phyloP scores from a whole-genome alignment of 2,329 filamentous ascomycete genomes.

The Ceratocystiopsis sp. region DNA sequence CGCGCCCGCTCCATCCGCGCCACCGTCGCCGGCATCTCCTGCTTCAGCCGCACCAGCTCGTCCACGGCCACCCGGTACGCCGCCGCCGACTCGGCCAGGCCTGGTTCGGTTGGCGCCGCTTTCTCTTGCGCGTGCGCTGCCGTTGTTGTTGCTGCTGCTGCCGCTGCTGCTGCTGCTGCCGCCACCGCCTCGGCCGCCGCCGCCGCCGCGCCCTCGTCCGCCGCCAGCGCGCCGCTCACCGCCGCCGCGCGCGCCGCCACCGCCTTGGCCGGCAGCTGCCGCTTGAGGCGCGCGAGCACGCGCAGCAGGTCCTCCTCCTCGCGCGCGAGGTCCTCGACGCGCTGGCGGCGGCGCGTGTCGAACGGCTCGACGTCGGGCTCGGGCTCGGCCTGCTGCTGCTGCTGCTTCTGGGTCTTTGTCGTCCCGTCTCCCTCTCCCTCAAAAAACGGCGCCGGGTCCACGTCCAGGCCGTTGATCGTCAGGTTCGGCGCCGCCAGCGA shows the following conservation, averaged over 20 bases:
- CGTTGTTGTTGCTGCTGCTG: conserved; percentile 21
- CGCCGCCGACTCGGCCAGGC: no score
- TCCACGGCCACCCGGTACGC: conserved; percentile 31
- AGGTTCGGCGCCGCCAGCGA: conserved; percentile 40
- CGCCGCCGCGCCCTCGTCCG: conserved; percentile 26
- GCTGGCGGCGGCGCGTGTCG: conserved; percentile 39
- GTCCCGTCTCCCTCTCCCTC: conserved; percentile 1
- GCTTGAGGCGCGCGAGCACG: conserved; percentile 44
- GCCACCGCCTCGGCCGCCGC: conserved; percentile 13
- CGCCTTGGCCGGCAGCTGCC: conserved; percentile 28
- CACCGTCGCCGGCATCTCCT: conserved; percentile 42
- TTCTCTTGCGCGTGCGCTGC: no score
- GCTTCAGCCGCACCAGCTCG: conserved; percentile 35
- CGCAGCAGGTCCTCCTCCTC: conserved; percentile 48
- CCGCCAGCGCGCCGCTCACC: conserved; percentile 20
- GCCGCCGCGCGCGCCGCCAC: conserved; percentile 24
- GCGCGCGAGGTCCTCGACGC: conserved; percentile 41
- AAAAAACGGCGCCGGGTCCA: conserved; percentile 22
- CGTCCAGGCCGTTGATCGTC: conserved; percentile 42
- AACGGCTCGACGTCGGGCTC: conserved; percentile 40
- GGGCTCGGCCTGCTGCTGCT: not conserved
- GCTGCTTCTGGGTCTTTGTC: not conserved
- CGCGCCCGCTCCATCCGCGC: conserved; percentile 49
- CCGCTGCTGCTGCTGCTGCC: conserved; percentile 5
- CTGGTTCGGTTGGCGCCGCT: no score